Evolutionary conservation across 2,329 filamentous ascomycete genomes (phyloP).

Genomic region (Didymella exigua): DNA sequence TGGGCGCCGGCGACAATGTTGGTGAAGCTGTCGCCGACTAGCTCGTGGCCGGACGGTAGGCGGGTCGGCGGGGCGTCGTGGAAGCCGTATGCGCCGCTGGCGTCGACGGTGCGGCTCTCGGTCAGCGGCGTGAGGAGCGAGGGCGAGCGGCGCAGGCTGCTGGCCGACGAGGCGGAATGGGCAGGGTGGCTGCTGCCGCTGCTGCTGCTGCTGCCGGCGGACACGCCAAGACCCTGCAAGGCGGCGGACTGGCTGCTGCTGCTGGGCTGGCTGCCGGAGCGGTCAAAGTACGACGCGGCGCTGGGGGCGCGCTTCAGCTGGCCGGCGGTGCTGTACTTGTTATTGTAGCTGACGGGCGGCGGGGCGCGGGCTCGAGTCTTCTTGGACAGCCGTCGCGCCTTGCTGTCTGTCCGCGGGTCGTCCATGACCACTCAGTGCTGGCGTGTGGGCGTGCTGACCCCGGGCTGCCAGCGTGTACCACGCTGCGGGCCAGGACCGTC

Average conservation of each 20-base stretch:
- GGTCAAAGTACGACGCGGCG: slow-evolving; percentile 28
- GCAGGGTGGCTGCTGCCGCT: slow-evolving; percentile 10
- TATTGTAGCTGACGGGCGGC: slow-evolving; percentile 26
- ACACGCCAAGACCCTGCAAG: slow-evolving; percentile 20
- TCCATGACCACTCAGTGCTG: slow-evolving; percentile 20
- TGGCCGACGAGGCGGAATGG: neutral
- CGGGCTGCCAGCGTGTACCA: slow-evolving; percentile 4
- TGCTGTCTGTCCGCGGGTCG: slow-evolving; percentile 18
- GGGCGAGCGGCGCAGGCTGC: slow-evolving; percentile 21
- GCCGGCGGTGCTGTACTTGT: slow-evolving; percentile 13
- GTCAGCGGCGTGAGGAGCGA: slow-evolving; percentile 25
- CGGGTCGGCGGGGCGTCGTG: slow-evolving; percentile 3
- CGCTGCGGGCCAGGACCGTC: neutral
- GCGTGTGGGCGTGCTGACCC: neutral
- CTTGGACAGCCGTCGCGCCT: slow-evolving; percentile 23
- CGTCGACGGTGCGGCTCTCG: slow-evolving; percentile 24
- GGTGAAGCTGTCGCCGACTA: slow-evolving; percentile 15
- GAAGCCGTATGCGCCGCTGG: slow-evolving; percentile 12
- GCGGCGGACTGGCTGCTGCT: slow-evolving; percentile 7
- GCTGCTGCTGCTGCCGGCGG: slow-evolving; percentile 10
- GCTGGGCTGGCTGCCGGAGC: slow-evolving; percentile 12
- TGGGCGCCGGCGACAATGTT: slow-evolving; percentile 8
- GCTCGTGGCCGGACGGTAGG: slow-evolving; percentile 13
- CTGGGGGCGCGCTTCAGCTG: slow-evolving; percentile 26
- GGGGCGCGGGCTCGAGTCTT: slow-evolving; percentile 22